Conservation (phyloP, 208 protist genomes). For the Acanthamoeba healyi region DNA sequence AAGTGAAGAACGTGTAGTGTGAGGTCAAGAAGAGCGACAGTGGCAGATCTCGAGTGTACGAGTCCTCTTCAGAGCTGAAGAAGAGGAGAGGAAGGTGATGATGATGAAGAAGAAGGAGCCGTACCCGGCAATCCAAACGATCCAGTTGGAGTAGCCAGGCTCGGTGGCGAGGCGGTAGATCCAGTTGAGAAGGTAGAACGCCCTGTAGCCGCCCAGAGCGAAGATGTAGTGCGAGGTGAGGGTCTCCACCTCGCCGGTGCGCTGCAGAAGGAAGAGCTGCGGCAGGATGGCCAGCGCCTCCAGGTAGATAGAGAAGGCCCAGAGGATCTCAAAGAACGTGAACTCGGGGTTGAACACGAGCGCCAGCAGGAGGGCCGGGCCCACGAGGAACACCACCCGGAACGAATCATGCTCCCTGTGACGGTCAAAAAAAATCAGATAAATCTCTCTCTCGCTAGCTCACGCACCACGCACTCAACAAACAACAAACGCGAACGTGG, state of each 20-base stretch:
- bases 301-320: conserved; percentile 93
- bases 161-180: conserved; percentile 88
- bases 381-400: conserved; percentile 85
- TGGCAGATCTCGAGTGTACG: too few relatives aligned
- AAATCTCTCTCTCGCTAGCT: background rate
- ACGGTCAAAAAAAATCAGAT: background rate
- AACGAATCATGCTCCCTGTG: conserved; percentile 85
- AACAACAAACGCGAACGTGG: too few relatives aligned
- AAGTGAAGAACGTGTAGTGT: background rate
- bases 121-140: conserved; percentile 88
- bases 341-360: conserved; percentile 86
- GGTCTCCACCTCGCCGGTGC: conserved; percentile 87
- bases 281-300: conserved; percentile 93
- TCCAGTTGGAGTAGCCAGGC: conserved; percentile 79
- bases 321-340: conserved; percentile 87
- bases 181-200: conserved; percentile 93
- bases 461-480: too few relatives aligned
- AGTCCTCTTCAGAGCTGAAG: too few relatives aligned
- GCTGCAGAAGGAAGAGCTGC: conserved; percentile 90
- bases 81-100: too few relatives aligned
- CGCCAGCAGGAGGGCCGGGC: conserved; percentile 85
- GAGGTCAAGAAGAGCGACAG: background rate
- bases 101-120: background rate
- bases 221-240: conserved; percentile 91
- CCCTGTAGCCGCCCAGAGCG: conserved; percentile 90